Evolutionary conservation across 495 filamentous ascomycete genomes (phyloP), one percentile per base, ranked within the genome.

Genomic region (Penicillium chermesinum): DNA sequence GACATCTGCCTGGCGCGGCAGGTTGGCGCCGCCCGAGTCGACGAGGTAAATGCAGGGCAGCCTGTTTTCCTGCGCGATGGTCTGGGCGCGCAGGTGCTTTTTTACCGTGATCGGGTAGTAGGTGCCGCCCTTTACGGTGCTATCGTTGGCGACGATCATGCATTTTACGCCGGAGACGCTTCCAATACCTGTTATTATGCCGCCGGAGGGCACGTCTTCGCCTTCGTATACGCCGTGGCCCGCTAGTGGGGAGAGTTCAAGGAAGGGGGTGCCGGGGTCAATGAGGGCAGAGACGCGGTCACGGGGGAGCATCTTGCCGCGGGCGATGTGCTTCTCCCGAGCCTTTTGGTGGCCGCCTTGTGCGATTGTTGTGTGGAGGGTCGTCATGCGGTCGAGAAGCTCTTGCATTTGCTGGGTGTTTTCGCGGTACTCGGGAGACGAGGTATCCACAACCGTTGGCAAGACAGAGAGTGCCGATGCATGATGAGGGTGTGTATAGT

Each of bases 61-160:
- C 52, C 76, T 82, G 60, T 97, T 98, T 65, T 97, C 87, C 51
- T 88, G 79, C 2, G 93, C 93, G 46, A 97, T 85, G 18, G 82
- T 84, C 66, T 98, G 93, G 17, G 93, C 93, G 46, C 93, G 82
- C 12, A 97, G 75, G 69, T 97, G 94, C 71, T 98, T 98, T 73
- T 96, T 96, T 25, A 98, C 90, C 1, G 93, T 98, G 43, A 98
- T 91, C 0, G 93, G 93, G 65, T 90, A 97, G 70, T 98, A 98
- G 2, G 94, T 96, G 38, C 93, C 93, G n/a, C 94, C 93, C 71
- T 98, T 98, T 52, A 96, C 93, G 12, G 93, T 98, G 74, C 87
- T 91, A 62, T 98, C 93, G 58, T 98, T 98, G 19, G 90, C 93
- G 38, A 98, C 87, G 52, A 98, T 87, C 74, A 97, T 85, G 60